A percentile compares a stretch with the other conserved stretches of the same genome.
Conservation (phyloP, 2,329 filamentous ascomycete genomes). For the Exophiala calicioides region DNA sequence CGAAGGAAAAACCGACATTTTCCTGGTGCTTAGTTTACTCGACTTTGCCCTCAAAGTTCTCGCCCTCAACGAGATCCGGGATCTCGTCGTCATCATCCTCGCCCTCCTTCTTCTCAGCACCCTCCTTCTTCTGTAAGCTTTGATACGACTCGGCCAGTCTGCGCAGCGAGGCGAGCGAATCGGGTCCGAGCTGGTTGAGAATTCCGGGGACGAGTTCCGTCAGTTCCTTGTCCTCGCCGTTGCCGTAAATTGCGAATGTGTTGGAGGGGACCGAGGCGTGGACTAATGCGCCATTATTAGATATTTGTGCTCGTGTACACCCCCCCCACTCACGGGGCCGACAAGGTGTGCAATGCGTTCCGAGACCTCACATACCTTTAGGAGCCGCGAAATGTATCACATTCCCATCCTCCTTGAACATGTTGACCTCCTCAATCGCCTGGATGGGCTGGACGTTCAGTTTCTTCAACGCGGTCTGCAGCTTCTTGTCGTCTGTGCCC, state of each 20-base stretch:
- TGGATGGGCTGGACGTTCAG: conserved; percentile 99
- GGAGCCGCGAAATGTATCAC: conserved; percentile 98
- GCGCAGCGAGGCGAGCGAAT: conserved; percentile 94
- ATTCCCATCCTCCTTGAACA: conserved; percentile 99
- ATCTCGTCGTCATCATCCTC: conserved; percentile 84
- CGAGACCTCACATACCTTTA: conserved; percentile 74
- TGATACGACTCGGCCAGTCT: conserved; percentile 99
- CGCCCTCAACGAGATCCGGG: conserved; percentile 91
- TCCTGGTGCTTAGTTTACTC: too few relatives aligned
- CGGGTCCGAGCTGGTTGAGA: conserved; percentile 98
- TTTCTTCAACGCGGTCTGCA: conserved; percentile 96
- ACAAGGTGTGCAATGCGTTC: background rate
- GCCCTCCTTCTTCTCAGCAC: conserved; percentile 70
- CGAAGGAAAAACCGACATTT: too few relatives aligned
- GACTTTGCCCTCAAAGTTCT: conserved; percentile 98
- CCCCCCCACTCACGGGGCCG: background rate
- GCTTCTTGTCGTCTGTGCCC: conserved; percentile 99
- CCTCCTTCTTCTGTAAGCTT: conserved; percentile 93
- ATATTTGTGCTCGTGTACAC: conserved; percentile 5
- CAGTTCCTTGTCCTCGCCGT: conserved; percentile 99
- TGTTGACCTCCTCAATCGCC: conserved; percentile 99
- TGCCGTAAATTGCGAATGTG: conserved; percentile 99
- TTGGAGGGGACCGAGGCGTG: conserved; percentile 96
- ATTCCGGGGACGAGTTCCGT: conserved; percentile 99
- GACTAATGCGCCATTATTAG: conserved; percentile 57